phyloP scores from a whole-genome alignment of 2,329 filamentous ascomycete species.

The Aureobasidium sp. region DNA sequence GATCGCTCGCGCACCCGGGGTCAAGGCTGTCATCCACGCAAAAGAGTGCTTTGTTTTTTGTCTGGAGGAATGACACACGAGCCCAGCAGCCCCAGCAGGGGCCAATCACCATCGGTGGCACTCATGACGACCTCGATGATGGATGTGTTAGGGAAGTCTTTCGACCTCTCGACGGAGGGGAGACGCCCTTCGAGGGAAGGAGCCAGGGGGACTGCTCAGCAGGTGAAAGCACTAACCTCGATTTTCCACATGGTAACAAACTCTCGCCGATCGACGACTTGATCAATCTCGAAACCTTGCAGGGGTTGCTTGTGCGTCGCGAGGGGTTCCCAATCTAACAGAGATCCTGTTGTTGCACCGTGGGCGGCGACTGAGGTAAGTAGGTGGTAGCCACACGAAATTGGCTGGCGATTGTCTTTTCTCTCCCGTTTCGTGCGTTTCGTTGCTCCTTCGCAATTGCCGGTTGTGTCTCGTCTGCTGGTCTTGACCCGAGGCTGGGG shows the following conservation, averaged over 20 bases:
- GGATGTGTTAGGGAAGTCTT: neutral
- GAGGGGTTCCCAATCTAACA: slow-evolving; percentile 5
- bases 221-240: slow-evolving; percentile 5
- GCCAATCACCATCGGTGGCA: neutral
- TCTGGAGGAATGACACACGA: slow-evolving; percentile 12
- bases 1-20: neutral
- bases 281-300: slow-evolving; percentile 9
- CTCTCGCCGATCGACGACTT: slow-evolving; percentile 11
- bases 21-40: slow-evolving; percentile 12
- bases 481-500: slow-evolving; percentile 2
- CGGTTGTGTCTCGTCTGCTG: slow-evolving; percentile 9
- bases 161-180: neutral
- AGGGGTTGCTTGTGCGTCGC: neutral
- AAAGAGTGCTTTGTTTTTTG: slow-evolving; percentile 11
- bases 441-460: slow-evolving; percentile 10
- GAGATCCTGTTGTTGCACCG: slow-evolving; percentile 4
- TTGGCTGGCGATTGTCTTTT: slow-evolving; percentile 12
- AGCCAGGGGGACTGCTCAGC: neutral
- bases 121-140: slow-evolving; percentile 12
- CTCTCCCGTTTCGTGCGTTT: slow-evolving; percentile 12
- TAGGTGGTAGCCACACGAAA: neutral
- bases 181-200: neutral
- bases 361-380: neutral
- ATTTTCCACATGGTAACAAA: slow-evolving; percentile 15
- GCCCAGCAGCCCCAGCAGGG: neutral